phyloP scores from a whole-genome alignment of 2,329 filamentous ascomycete species.

The Beauveria sp. region DNA sequence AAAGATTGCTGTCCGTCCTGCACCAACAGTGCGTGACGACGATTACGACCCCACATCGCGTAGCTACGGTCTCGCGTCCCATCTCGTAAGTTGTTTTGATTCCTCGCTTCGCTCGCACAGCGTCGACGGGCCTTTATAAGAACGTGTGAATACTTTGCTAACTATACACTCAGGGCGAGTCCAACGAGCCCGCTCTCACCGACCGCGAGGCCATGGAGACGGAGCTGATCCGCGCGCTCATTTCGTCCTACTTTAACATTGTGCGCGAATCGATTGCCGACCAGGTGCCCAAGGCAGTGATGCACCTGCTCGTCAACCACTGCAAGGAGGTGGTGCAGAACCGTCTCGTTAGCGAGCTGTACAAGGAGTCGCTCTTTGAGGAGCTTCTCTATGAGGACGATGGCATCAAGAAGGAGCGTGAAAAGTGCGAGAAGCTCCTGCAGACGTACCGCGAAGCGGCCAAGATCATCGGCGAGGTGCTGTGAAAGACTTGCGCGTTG shows the following conservation, averaged over 20 bases:
- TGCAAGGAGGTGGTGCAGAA: slow-evolving; percentile 98
- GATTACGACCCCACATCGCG: slow-evolving; percentile 35
- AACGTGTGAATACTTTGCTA: slow-evolving; percentile 14
- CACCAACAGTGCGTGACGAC: slow-evolving; percentile 31
- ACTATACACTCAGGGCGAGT: slow-evolving; percentile 37
- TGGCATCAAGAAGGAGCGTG: slow-evolving; percentile 90
- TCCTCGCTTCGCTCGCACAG: slow-evolving; percentile 5
- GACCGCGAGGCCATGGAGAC: slow-evolving; percentile 97
- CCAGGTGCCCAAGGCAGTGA: slow-evolving; percentile 96
- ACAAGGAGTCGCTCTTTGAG: slow-evolving; percentile 84
- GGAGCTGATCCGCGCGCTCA: slow-evolving; percentile 90
- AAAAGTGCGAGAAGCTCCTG: slow-evolving; percentile 96
- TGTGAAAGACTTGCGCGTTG: slow-evolving; percentile 39
- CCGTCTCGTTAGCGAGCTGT: slow-evolving; percentile 87
- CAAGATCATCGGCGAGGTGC: slow-evolving; percentile 94
- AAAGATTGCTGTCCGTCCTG: slow-evolving; percentile 43
- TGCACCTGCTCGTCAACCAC: slow-evolving; percentile 97
- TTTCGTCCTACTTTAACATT: slow-evolving; percentile 98
- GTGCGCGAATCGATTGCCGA: slow-evolving; percentile 98
- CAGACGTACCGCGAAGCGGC: slow-evolving; percentile 95
- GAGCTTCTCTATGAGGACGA: slow-evolving; percentile 97
- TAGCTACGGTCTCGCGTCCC: slow-evolving; percentile 37
- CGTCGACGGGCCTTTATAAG: no score
- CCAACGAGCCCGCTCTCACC: slow-evolving; percentile 77
- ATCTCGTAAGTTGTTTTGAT: slow-evolving; percentile 46